These are phyloP conservation scores for Verticillium dahliae DNA, from an alignment of 2,329 filamentous ascomycete species.

Conservation along the genomic window DNA sequence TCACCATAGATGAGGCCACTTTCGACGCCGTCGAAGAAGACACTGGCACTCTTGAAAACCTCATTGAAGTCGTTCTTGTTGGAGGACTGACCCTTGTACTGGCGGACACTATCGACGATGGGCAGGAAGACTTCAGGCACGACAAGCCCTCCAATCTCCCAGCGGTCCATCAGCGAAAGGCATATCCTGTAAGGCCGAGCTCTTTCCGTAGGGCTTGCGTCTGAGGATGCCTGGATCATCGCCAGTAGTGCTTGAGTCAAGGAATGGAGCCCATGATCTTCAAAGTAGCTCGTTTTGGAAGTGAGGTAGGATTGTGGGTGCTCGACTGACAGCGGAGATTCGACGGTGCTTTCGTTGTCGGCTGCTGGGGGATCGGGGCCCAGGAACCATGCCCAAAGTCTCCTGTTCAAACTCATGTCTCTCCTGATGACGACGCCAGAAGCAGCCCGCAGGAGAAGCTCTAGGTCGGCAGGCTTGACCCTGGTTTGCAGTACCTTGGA, in stretches of 20 bases:
- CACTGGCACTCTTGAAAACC: conserved; percentile 84
- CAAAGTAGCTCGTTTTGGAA: conserved; percentile 74
- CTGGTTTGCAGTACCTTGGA: conserved; percentile 72
- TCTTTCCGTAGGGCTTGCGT: conserved; percentile 54
- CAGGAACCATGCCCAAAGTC: conserved; percentile 94
- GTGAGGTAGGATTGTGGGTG: conserved; percentile 38
- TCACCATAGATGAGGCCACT: conserved; percentile 89
- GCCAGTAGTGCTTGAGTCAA: conserved; percentile 68
- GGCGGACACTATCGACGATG: conserved; percentile 71
- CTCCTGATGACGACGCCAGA: conserved; percentile 80
- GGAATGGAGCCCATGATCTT: conserved; percentile 67
- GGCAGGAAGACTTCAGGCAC: conserved; percentile 86
- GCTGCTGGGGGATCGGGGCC: conserved; percentile 59
- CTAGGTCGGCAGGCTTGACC: conserved; percentile 68
- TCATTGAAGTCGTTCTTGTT: conserved; percentile 72
- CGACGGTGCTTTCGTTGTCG: conserved; percentile 40
- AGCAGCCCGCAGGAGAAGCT: conserved; percentile 75
- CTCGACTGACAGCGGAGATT: conserved; percentile 38
- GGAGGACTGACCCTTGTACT: conserved; percentile 60
- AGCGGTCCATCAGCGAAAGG: conserved; percentile 93
- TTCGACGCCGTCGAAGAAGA: conserved; percentile 97
- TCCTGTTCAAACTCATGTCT: conserved; percentile 94
- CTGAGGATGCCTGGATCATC: conserved; percentile 59
- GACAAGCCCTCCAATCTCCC: conserved; percentile 90
- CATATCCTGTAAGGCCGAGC: conserved; percentile 87